A percentile compares a stretch with the other conserved stretches of the same genome.
Evolutionary conservation across 2,329 filamentous ascomycete genomes (phyloP).

Genomic region (Cytospora piceae): DNA sequence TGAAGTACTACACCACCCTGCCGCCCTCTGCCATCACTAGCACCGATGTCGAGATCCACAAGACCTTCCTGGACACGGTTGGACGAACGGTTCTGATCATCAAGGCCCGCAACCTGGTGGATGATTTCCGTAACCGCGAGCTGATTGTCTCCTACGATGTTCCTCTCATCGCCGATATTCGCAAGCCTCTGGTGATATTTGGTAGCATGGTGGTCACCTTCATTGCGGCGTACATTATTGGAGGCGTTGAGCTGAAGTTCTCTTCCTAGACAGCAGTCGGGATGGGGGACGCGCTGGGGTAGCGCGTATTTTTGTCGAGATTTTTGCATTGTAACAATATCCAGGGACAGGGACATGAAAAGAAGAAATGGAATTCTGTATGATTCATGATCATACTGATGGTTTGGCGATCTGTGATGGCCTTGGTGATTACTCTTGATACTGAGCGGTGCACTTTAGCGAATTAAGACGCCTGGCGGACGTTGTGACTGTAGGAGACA

Average conservation of each 20-base stretch:
- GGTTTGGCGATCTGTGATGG: not conserved
- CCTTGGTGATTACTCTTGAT: not conserved
- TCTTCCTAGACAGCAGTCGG: slow-evolving; percentile 39
- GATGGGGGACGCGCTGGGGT: slow-evolving; percentile 11
- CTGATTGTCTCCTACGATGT: slow-evolving; percentile 89
- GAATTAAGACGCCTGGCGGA: not conserved
- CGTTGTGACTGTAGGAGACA: not conserved
- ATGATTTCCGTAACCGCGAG: slow-evolving; percentile 84
- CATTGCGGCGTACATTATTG: slow-evolving; percentile 72
- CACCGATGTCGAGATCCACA: slow-evolving; percentile 65
- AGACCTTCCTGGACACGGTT: slow-evolving; percentile 91
- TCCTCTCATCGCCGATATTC: slow-evolving; percentile 70
- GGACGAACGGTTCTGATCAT: slow-evolving; percentile 83
- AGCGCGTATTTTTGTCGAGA: slow-evolving; percentile 3
- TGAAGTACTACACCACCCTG: slow-evolving; percentile 75
- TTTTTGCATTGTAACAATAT: slow-evolving; percentile 19
- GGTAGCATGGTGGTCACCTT: slow-evolving; percentile 75
- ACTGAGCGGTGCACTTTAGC: too few species aligned
- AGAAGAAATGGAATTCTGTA: slow-evolving; percentile 17
- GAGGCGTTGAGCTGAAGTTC: slow-evolving; percentile 82
- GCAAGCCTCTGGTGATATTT: slow-evolving; percentile 87
- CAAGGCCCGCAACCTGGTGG: slow-evolving; percentile 83
- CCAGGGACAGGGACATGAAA: slow-evolving; percentile 19
- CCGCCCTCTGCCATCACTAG: slow-evolving; percentile 65
- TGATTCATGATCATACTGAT: slow-evolving; percentile 11